phyloP scores from a whole-genome alignment of 2,329 filamentous ascomycete species.

The Penicillium sp. region DNA sequence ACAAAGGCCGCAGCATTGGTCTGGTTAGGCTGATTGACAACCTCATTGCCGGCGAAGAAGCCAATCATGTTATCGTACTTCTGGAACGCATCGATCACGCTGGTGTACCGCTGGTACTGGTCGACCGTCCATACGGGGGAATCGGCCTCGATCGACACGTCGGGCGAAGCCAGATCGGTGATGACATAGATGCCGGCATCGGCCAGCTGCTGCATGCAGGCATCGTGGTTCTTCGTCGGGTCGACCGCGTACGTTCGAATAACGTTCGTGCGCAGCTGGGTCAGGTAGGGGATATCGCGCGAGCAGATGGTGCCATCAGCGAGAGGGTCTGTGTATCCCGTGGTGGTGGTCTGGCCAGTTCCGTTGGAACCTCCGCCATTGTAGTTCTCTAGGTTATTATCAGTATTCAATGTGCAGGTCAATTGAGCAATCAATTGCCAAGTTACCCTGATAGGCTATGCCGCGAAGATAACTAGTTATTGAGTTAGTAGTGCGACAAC shows the following conservation, averaged over 20 bases:
- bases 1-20: slow-evolving; percentile 89
- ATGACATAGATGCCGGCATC: slow-evolving; percentile 93
- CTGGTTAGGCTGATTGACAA: slow-evolving; percentile 86
- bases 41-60: slow-evolving; percentile 99
- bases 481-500: background rate
- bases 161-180: slow-evolving; percentile 83
- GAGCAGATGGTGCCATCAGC: slow-evolving; percentile 70
- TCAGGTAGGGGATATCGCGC: slow-evolving; percentile 81
- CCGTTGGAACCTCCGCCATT: slow-evolving; percentile 48
- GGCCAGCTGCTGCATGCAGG: slow-evolving; percentile 81
- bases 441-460: slow-evolving; percentile 78
- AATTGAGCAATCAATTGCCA: background rate
- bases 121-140: slow-evolving; percentile 75
- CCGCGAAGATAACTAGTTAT: slow-evolving; percentile 70
- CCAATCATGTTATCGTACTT: slow-evolving; percentile 90
- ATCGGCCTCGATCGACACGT: slow-evolving; percentile 80
- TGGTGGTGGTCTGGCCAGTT: slow-evolving; percentile 54
- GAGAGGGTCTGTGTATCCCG: slow-evolving; percentile 76
- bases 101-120: slow-evolving; percentile 78
- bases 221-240: slow-evolving; percentile 72
- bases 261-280: slow-evolving; percentile 80
- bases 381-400: background rate
- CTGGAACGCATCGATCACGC: slow-evolving; percentile 77
- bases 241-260: slow-evolving; percentile 96
- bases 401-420: background rate